phyloP scores from a whole-genome alignment of 164 flowering plant species.

The Santalum album region DNA sequence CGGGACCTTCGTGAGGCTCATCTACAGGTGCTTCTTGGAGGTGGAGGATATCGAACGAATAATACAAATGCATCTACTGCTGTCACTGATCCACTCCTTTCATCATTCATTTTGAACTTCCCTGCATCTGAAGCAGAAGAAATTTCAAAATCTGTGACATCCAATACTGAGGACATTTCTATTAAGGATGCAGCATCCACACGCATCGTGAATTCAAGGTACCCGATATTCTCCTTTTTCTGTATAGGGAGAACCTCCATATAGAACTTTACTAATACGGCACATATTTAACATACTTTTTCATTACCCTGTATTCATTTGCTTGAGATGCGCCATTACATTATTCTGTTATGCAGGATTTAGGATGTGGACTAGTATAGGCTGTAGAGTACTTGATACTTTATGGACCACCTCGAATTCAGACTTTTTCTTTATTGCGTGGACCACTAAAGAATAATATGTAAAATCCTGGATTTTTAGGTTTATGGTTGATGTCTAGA shows the following conservation, averaged over 20 bases:
- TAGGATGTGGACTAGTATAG: background rate
- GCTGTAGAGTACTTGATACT: too few relatives aligned
- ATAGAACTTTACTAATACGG: too few relatives aligned
- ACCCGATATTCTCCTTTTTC: conserved; percentile 5
- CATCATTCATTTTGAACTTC: conserved; percentile 63
- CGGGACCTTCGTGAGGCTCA: conserved; percentile 92
- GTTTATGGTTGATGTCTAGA: too few relatives aligned
- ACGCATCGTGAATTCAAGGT: conserved; percentile 71
- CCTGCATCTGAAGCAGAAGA: conserved; percentile 68
- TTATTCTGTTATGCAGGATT: background rate
- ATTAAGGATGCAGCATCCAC: conserved; percentile 27
- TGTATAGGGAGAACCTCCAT: background rate
- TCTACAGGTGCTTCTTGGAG: conserved; percentile 55
- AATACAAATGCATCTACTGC: conserved; percentile 37
- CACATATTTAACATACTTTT: too few relatives aligned
- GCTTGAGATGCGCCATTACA: background rate
- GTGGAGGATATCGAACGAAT: conserved; percentile 57
- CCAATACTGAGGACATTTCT: conserved; percentile 41
- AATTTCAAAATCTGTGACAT: conserved; percentile 52
- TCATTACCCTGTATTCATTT: background rate
- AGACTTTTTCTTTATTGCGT: too few relatives aligned
- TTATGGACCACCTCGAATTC: too few relatives aligned
- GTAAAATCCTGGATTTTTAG: too few relatives aligned
- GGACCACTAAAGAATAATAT: too few relatives aligned
- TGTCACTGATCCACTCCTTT: conserved; percentile 60